Percentiles rank a stretch among this genome's conserved stretches.
Conservation (phyloP, 768 basidiomycete genomes). For the Mycena olivaceomarginata region DNA sequence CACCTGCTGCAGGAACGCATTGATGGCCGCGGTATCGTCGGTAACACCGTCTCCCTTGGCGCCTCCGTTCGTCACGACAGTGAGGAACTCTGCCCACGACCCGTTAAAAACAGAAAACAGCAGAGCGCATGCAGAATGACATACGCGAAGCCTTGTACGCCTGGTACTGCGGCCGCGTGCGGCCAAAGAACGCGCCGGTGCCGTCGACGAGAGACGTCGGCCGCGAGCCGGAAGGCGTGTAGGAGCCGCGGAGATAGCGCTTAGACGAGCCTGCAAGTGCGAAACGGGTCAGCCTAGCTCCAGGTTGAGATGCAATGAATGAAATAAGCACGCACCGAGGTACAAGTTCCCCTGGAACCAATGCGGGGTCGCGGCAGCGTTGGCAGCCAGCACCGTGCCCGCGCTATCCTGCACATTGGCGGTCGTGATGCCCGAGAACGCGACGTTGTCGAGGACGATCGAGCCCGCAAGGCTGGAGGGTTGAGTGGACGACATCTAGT, state of each 20-base stretch:
- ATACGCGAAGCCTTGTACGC: not conserved
- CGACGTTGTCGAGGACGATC: constrained; percentile 16
- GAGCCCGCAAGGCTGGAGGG: constrained; percentile 7
- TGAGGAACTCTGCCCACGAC: not conserved
- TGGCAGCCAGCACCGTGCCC: constrained; percentile 2
- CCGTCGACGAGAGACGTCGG: not conserved
- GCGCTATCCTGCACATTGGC: constrained; percentile 16
- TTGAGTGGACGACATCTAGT: constrained; percentile 12
- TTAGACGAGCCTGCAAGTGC: not conserved
- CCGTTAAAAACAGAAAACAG: not conserved
- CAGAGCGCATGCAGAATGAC: not conserved
- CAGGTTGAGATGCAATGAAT: not conserved
- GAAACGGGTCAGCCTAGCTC: not conserved
- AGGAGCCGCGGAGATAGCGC: constrained; percentile 12
- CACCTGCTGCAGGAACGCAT: not conserved
- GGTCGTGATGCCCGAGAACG: not conserved
- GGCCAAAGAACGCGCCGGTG: not conserved
- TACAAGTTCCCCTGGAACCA: not conserved
- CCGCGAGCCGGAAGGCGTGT: not conserved
- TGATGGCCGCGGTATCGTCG: constrained; percentile 13
- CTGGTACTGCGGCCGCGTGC: constrained; percentile 17
- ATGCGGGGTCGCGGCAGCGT: not conserved
- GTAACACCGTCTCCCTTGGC: not conserved
- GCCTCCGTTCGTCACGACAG: not conserved
- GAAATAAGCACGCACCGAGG: not conserved